Percentiles rank a stretch among this genome's conserved stretches.
Conservation (phyloP, 192 early-diverging fungal genomes). For the Dissophora globulifera region DNA sequence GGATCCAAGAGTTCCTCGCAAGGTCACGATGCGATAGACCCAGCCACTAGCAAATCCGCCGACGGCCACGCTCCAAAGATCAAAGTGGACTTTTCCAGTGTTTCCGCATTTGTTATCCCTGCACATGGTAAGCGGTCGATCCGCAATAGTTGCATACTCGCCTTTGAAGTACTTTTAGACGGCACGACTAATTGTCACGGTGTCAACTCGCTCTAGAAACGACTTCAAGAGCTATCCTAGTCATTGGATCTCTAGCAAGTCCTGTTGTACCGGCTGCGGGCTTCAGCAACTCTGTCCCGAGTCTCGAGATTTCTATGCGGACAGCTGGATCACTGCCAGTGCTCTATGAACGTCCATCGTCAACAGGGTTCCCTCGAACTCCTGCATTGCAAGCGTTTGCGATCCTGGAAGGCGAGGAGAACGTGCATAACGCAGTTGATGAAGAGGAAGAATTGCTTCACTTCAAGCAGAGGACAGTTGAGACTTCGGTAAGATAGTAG, state of each 20-base stretch:
- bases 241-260: slow-evolving; percentile 23
- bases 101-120: slow-evolving; percentile 37
- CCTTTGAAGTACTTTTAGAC: too few species aligned
- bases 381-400: slow-evolving; percentile 56
- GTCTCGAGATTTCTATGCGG: slow-evolving; percentile 55
- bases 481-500: slow-evolving; percentile 61
- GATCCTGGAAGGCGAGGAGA: slow-evolving; percentile 58
- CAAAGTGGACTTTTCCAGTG: slow-evolving; percentile 33
- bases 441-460: slow-evolving; percentile 65
- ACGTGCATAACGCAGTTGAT: slow-evolving; percentile 59
- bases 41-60: neutral
- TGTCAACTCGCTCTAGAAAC: slow-evolving; percentile 19
- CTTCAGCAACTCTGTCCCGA: slow-evolving; percentile 40
- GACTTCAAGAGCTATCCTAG: slow-evolving; percentile 34
- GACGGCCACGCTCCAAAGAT: slow-evolving; percentile 5
- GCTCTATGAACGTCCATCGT: slow-evolving; percentile 26
- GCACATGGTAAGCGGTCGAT: slow-evolving; percentile 18
- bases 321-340: slow-evolving; percentile 21
- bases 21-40: neutral
- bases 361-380: slow-evolving; percentile 39
- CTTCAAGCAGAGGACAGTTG: slow-evolving; percentile 66
- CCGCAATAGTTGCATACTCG: too few species aligned
- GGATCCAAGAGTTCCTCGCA: neutral
- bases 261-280: slow-evolving; percentile 24
- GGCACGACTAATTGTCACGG: too few species aligned